Base-by-base conservation (phyloP, 768 basidiomycete genomes). In the Lepiota venenata region DNA sequence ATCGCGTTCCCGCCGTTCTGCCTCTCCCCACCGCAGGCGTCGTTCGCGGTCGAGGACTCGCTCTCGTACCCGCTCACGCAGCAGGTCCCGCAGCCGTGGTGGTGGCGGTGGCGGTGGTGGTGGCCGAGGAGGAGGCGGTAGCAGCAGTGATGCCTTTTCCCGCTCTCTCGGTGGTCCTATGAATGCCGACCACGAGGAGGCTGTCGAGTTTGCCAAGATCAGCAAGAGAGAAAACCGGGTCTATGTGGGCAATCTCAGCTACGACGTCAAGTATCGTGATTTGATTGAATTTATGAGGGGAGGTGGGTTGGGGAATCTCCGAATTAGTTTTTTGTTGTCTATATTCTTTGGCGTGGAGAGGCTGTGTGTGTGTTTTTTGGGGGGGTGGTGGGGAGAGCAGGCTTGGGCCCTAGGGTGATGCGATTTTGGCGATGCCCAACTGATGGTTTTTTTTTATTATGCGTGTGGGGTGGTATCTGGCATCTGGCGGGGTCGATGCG, bases 281-380 rank as follows among this genome's bases (percentile, higher is more conserved):
- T 80, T 99, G 73, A 93, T 95, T 84, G 93, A 98, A 85, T 98
- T 97, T 71, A 96, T 97, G 93, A 83, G 91, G 88, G 91, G 92
- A 93, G 94, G 95, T 97, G 91, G 88, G 95, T 94, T 75, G 84
- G 83, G 84, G 86, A 81, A 83, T 84, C 77, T 77, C 74, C 41
- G 80, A 75, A 68, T 69, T 67, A 66, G 67, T 72, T 85, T 75
- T 83, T 80, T 71, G 74, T 69, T 74, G 65, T 71, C 59, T 67
- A 72, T 68, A 74, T 66, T 71, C 59, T 66, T 70, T 60, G n/a
- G n/a, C 64, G 66, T 55, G 52, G 65, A 65, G 67, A 62, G 62
- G 64, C 57, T 60, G 68, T 64, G 59, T 38, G 32, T 43, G 20
- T 32, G 21, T 52, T 16, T 41, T 50, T 14, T 44, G 21, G 36